phyloP scores from a whole-genome alignment of 805 yeast genomes.

The Candida maris region DNA sequence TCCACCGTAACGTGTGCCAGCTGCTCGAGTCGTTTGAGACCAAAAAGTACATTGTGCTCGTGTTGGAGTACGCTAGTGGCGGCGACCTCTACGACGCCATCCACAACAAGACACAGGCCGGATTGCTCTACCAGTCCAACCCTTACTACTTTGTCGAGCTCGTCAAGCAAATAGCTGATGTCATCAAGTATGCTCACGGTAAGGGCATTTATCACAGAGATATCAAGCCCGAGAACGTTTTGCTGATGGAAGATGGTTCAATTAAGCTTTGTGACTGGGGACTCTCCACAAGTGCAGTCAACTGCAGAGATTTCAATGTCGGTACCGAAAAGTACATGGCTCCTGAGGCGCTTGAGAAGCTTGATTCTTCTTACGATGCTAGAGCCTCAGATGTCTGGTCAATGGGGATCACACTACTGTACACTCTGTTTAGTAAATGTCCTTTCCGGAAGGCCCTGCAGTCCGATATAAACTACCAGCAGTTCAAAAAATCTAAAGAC shows the following conservation, averaged over 20 bases:
- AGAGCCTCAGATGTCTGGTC: conserved; percentile 53
- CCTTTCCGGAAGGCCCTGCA: conserved; percentile 43
- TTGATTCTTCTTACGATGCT: conserved; percentile 35
- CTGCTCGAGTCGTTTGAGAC: conserved; percentile 58
- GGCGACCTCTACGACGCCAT: conserved; percentile 68
- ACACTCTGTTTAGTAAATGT: conserved; percentile 48
- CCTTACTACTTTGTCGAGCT: conserved; percentile 23
- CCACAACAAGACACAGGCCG: conserved; percentile 28
- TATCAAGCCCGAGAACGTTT: conserved; percentile 68
- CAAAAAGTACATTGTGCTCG: conserved; percentile 46
- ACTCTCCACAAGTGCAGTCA: conserved; percentile 41
- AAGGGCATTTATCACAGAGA: conserved; percentile 65
- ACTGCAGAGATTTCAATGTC: conserved; percentile 37
- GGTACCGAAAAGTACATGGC: conserved; percentile 63
- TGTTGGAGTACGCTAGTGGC: conserved; percentile 60
- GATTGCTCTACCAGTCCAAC: conserved; percentile 24
- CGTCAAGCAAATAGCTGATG: conserved; percentile 49
- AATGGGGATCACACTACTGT: conserved; percentile 47
- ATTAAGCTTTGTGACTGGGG: conserved; percentile 77
- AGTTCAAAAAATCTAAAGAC: conserved; percentile 38
- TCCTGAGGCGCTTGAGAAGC: conserved; percentile 39
- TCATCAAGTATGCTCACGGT: conserved; percentile 52
- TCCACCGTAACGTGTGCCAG: conserved; percentile 54
- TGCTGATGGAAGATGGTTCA: conserved; percentile 47
- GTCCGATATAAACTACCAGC: conserved; percentile 42